Conservation (phyloP, 2,329 filamentous ascomycete species). For the Hymenoscyphus repandus region DNA sequence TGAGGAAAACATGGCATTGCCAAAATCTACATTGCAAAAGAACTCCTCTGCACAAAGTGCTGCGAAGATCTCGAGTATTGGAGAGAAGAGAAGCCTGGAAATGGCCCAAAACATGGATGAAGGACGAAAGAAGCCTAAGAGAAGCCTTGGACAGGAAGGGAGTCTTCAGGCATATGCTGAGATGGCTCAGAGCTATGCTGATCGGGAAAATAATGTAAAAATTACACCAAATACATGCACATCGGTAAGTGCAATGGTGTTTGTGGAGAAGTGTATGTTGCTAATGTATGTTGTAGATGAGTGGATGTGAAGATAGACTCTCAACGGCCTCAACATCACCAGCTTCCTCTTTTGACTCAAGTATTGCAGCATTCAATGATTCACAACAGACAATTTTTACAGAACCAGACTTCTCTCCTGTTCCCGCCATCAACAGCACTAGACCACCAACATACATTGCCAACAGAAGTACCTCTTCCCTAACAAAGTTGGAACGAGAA, state of each 20-base stretch:
- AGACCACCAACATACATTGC: background rate
- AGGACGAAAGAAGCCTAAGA: background rate
- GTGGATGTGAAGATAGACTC: slow-evolving; percentile 1
- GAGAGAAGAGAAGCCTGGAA: background rate
- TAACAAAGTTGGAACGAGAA: slow-evolving; percentile 14
- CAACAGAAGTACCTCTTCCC: background rate
- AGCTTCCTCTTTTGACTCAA: slow-evolving; percentile 7
- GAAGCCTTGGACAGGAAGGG: background rate
- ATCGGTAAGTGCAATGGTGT: background rate
- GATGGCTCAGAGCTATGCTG: background rate
- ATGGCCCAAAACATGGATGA: background rate
- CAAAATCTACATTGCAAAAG: too few relatives aligned
- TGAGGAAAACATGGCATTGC: too few relatives aligned
- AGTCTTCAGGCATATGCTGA: background rate
- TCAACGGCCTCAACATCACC: slow-evolving; percentile 9
- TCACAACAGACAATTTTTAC: slow-evolving; percentile 24
- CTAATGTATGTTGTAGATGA: slow-evolving; percentile 1
- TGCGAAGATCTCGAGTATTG: background rate
- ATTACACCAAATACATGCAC: background rate
- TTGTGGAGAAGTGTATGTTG: background rate
- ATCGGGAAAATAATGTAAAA: background rate
- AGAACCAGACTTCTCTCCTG: slow-evolving; percentile 15
- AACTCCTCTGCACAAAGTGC: too few relatives aligned
- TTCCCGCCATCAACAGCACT: background rate
- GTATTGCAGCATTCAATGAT: slow-evolving; percentile 17